These are phyloP conservation scores for Lyophyllum semitale DNA, from an alignment of 768 basidiomycete genomes.

Conservation along the genomic window DNA sequence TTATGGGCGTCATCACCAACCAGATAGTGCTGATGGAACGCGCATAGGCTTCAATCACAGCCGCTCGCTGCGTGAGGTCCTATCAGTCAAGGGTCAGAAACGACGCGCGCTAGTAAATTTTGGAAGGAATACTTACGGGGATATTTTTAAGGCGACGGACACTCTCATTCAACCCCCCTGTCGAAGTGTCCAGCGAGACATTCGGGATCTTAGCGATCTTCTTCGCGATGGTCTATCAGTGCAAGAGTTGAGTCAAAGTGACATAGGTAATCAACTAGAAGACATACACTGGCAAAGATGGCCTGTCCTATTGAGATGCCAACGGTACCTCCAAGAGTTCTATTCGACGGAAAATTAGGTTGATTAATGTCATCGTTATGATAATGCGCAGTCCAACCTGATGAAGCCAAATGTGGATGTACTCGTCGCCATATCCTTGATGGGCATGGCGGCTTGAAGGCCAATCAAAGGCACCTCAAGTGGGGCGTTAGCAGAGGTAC, in stretches of 20 bases:
- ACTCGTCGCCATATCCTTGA: constrained; percentile 84
- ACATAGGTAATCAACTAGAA: neutral
- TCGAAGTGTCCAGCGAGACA: constrained; percentile 39
- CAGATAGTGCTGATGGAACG: constrained; percentile 65
- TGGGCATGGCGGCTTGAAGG: constrained; percentile 85
- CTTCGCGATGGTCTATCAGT: constrained; percentile 33
- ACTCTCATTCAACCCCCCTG: constrained; percentile 45
- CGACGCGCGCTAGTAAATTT: neutral
- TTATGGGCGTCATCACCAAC: constrained; percentile 62
- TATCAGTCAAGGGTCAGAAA: constrained; percentile 19
- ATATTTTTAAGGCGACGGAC: constrained; percentile 47
- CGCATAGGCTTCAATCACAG: constrained; percentile 63
- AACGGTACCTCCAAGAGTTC: constrained; percentile 75
- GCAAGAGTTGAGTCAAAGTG: neutral
- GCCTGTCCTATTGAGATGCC: constrained; percentile 76
- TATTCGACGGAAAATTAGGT: constrained; percentile 22
- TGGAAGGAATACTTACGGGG: constrained; percentile 30
- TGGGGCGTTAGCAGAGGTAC: constrained; percentile 5
- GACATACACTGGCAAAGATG: constrained; percentile 60
- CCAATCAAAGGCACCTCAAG: constrained; percentile 65
- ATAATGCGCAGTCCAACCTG: constrained; percentile 38
- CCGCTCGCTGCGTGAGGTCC: constrained; percentile 50
- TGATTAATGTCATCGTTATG: constrained; percentile 5
- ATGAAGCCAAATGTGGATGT: constrained; percentile 73
- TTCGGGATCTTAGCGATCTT: constrained; percentile 40